Conservation (phyloP, 164 flowering plant species). For the Tetrastigma voinierianum region DNA sequence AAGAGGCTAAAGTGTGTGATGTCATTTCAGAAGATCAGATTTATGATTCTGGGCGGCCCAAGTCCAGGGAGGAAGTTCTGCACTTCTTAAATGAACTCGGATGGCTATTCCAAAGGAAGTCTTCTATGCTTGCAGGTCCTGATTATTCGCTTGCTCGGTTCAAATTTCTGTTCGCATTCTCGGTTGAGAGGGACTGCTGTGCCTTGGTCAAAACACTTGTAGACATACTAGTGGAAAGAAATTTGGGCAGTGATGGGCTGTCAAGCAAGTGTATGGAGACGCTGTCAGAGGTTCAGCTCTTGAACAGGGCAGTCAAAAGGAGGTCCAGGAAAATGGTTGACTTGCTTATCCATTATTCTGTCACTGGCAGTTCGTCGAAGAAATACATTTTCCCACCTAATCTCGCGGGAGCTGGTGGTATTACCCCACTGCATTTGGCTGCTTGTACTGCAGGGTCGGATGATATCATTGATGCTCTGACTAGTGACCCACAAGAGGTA, state of each 20-base stretch:
- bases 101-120: constrained; percentile 78
- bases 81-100: constrained; percentile 91
- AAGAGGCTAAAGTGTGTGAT: constrained; percentile 28
- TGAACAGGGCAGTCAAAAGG: constrained; percentile 78
- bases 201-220: constrained; percentile 62
- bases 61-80: constrained; percentile 61
- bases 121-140: constrained; percentile 24
- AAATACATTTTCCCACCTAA: constrained; percentile 67
- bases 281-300: constrained; percentile 61
- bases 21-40: constrained; percentile 30
- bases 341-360: constrained; percentile 60
- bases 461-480: constrained; percentile 67
- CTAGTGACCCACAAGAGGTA: constrained; percentile 84
- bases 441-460: constrained; percentile 65
- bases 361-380: constrained; percentile 26
- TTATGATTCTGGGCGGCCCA: constrained; percentile 35
- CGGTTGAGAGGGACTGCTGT: constrained; percentile 74
- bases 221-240: constrained; percentile 55
- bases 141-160: constrained; percentile 50
- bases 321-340: constrained; percentile 65
- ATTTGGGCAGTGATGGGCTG: constrained; percentile 27
- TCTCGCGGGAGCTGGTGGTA: constrained; percentile 68
- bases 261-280: constrained; percentile 41
- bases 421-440: constrained; percentile 89
- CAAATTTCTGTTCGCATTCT: constrained; percentile 64